These are phyloP conservation scores for Terfezia claveryi DNA, from an alignment of 495 filamentous ascomycete genomes.

Conservation along the genomic window DNA sequence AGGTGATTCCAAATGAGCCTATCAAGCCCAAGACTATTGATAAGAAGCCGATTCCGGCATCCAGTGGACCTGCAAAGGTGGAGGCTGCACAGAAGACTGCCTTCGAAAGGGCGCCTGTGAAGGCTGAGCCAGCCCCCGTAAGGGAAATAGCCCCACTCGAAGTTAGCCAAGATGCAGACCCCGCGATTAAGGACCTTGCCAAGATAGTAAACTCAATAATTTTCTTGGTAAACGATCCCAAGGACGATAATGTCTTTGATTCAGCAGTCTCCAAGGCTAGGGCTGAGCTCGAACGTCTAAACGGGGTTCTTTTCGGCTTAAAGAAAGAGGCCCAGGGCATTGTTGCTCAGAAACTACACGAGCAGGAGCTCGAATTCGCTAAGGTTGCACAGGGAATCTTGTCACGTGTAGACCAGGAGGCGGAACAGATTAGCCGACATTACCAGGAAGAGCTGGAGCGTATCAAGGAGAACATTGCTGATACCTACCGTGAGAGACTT, in stretches of 20 bases:
- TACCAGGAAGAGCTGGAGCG: slow-evolving; percentile 77
- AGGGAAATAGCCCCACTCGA: slow-evolving; percentile 22
- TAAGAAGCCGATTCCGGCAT: slow-evolving; percentile 12
- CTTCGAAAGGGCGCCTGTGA: slow-evolving; percentile 20
- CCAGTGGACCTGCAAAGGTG: slow-evolving; percentile 8
- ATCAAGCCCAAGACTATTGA: slow-evolving; percentile 20
- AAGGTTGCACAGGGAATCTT: slow-evolving; percentile 57
- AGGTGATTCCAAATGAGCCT: slow-evolving; percentile 13
- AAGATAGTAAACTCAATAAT: slow-evolving; percentile 93
- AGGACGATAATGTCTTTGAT: slow-evolving; percentile 46
- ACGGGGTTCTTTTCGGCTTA: slow-evolving; percentile 46
- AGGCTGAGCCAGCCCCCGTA: slow-evolving; percentile 2
- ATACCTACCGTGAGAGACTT: slow-evolving; percentile 59
- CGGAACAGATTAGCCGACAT: slow-evolving; percentile 48
- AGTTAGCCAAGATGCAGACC: slow-evolving; percentile 52
- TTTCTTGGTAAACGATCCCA: slow-evolving; percentile 68
- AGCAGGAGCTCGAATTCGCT: slow-evolving; percentile 45
- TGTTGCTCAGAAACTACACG: slow-evolving; percentile 53
- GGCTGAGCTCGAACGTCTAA: slow-evolving; percentile 53
- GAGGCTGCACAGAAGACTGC: slow-evolving; percentile 22
- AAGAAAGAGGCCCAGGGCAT: slow-evolving; percentile 42
- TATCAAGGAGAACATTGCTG: slow-evolving; percentile 55
- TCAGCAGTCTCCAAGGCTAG: slow-evolving; percentile 63
- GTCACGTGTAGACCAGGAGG: slow-evolving; percentile 43
- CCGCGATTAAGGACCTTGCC: slow-evolving; percentile 77